Percentiles rank a stretch among this genome's conserved stretches.
Conservation (phyloP, 208 protist species). For the Trypanosoma lewisi region DNA sequence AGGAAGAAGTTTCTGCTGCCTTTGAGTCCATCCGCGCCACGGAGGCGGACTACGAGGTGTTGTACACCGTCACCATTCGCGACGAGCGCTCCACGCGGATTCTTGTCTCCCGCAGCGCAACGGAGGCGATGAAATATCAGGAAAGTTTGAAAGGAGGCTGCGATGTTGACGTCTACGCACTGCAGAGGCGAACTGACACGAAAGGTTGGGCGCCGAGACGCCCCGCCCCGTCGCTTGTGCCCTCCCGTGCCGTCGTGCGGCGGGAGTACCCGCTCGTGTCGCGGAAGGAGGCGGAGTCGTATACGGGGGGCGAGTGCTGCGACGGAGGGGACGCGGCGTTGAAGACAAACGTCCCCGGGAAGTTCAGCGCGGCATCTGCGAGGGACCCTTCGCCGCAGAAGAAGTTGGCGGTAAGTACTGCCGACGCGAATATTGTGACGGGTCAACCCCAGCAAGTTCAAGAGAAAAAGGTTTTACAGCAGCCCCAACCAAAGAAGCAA, state of each 20-base stretch:
- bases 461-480: background rate
- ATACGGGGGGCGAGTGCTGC: background rate
- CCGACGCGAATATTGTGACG: background rate
- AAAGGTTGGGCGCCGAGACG: conserved; percentile 1
- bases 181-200: conserved; percentile 6
- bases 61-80: conserved; percentile 17
- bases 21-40: conserved; percentile 18
- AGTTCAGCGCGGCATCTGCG: background rate
- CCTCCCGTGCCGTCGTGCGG: background rate
- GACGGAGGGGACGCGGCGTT: background rate
- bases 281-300: conserved; percentile 17
- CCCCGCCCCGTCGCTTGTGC: conserved; percentile 2
- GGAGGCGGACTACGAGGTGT: conserved; percentile 13
- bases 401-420: background rate
- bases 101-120: conserved; percentile 3
- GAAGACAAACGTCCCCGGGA: background rate
- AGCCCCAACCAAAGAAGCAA: conserved; percentile 16
- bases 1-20: conserved; percentile 1
- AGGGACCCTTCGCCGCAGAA: background rate
- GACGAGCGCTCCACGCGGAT: background rate
- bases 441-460: background rate
- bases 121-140: conserved; percentile 9
- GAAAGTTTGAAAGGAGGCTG: conserved; percentile 3
- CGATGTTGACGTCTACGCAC: conserved; percentile 21
- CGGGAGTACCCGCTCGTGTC: conserved; percentile 29